Conservation (phyloP, 2,329 filamentous ascomycete genomes). For the Colletotrichum spinosum region DNA sequence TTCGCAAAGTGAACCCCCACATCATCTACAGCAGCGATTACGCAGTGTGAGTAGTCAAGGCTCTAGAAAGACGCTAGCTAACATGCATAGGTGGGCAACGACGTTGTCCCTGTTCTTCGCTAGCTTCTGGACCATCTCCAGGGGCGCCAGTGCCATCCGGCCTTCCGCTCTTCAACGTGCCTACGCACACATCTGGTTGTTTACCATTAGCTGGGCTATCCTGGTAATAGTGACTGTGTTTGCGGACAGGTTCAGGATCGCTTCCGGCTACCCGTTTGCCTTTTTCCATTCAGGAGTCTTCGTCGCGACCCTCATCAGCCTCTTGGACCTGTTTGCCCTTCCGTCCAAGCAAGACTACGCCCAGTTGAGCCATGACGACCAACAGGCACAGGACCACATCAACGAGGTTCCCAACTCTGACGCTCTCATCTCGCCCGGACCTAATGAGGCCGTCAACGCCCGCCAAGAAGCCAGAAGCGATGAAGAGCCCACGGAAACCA, state of each 20-base stretch:
- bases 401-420: conserved; percentile 46
- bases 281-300: conserved; percentile 84
- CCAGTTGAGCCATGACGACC: conserved; percentile 63
- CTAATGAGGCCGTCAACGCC: conserved; percentile 47
- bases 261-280: conserved; percentile 82
- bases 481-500: conserved; percentile 62
- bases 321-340: conserved; percentile 84
- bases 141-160: conserved; percentile 80
- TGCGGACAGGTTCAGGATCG: conserved; percentile 79
- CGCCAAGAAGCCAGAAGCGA: background rate
- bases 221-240: conserved; percentile 79
- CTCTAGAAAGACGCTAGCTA: background rate
- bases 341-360: conserved; percentile 78
- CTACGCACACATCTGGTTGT: conserved; percentile 88
- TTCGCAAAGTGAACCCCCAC: conserved; percentile 87
- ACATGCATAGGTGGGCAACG: conserved; percentile 76
- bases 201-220: conserved; percentile 77
- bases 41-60: conserved; percentile 66
- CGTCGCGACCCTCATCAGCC: conserved; percentile 77
- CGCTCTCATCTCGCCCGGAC: conserved; percentile 53
- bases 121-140: conserved; percentile 84
- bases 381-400: conserved; percentile 55
- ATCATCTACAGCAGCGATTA: conserved; percentile 93
- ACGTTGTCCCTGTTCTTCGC: conserved; percentile 85
- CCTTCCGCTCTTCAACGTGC: conserved; percentile 88